Percentiles rank a stretch among this genome's conserved stretches.
phyloP scores from a whole-genome alignment of 495 filamentous ascomycete species.

The Penicillium egyptiacum region DNA sequence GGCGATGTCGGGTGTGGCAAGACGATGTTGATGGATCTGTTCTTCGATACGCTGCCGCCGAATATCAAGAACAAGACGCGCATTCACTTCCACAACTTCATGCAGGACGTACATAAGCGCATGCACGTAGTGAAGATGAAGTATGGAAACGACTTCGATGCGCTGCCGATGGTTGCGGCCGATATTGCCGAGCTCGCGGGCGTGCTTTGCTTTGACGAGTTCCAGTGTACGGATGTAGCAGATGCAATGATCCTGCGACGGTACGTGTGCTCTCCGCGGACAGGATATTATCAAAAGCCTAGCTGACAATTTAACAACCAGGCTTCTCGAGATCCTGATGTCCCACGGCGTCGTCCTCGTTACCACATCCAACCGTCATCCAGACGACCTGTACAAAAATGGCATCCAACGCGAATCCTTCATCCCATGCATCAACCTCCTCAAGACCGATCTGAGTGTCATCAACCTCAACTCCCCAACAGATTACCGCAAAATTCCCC shows the following conservation, averaged over 20 bases:
- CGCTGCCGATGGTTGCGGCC: constrained; percentile 87
- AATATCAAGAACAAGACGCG: constrained; percentile 84
- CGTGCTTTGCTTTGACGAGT: constrained; percentile 97
- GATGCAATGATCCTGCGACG: constrained; percentile 96
- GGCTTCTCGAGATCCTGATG: constrained; percentile 87
- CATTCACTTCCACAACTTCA: constrained; percentile 99
- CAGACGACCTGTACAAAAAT: constrained; percentile 95
- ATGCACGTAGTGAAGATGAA: constrained; percentile 86
- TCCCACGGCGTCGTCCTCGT: constrained; percentile 94
- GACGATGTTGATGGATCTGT: constrained; percentile 99
- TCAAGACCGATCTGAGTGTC: constrained; percentile 77
- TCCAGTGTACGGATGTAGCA: constrained; percentile 97
- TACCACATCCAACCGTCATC: constrained; percentile 96
- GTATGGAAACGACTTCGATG: constrained; percentile 88
- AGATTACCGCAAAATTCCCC: constrained; percentile 95
- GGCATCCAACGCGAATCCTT: constrained; percentile 95
- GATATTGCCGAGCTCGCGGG: constrained; percentile 82
- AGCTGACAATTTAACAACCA: constrained; percentile 23
- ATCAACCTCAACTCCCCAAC: constrained; percentile 94
- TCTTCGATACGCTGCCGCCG: constrained; percentile 86
- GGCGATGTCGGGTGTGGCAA: constrained; percentile 98
- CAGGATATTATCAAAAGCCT: neutral
- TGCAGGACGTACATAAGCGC: constrained; percentile 96
- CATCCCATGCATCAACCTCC: constrained; percentile 89
- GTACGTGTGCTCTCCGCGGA: constrained; percentile 33